Evolutionary conservation across 257 asterid species (phyloP).

Genomic region (Linderniella brevidens): DNA sequence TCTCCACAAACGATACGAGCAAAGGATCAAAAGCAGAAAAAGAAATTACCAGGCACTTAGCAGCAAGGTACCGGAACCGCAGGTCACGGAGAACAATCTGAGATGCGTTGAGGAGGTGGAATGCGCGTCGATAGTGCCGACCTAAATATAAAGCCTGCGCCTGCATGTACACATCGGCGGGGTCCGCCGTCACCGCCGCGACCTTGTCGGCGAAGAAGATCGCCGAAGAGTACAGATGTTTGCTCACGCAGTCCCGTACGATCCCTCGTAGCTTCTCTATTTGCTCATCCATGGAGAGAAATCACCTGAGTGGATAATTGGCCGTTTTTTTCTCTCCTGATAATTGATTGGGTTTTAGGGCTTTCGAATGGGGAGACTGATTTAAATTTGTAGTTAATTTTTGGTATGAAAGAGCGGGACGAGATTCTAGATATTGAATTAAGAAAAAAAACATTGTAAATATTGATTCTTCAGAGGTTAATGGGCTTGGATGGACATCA

Average conservation of each 20-base stretch:
- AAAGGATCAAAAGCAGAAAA: conserved; percentile 5
- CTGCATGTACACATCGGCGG: conserved; percentile 96
- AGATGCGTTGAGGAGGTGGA: conserved; percentile 90
- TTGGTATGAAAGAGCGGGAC: too few species aligned
- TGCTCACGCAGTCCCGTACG: conserved; percentile 92
- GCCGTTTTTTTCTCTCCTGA: too few species aligned
- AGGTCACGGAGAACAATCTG: conserved; percentile 96
- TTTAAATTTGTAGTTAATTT: too few species aligned
- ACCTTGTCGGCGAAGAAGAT: conserved; percentile 96
- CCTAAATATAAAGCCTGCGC: conserved; percentile 97
- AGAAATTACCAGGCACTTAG: conserved; percentile 71
- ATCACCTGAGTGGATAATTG: too few species aligned
- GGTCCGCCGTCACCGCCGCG: conserved; percentile 89
- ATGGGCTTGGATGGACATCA: too few species aligned
- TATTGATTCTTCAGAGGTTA: too few species aligned
- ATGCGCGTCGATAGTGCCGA: conserved; percentile 88
- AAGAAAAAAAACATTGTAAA: too few species aligned
- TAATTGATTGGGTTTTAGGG: too few species aligned
- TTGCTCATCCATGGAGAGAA: conserved; percentile 38
- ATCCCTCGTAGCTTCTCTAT: conserved; percentile 83
- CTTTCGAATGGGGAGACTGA: too few species aligned
- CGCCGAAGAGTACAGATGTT: conserved; percentile 93
- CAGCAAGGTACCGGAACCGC: conserved; percentile 94
- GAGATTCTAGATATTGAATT: too few species aligned
- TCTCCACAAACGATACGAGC: neutral